phyloP scores from a whole-genome alignment of 2,329 filamentous ascomycete species.

The Fonsecaea erecta region DNA sequence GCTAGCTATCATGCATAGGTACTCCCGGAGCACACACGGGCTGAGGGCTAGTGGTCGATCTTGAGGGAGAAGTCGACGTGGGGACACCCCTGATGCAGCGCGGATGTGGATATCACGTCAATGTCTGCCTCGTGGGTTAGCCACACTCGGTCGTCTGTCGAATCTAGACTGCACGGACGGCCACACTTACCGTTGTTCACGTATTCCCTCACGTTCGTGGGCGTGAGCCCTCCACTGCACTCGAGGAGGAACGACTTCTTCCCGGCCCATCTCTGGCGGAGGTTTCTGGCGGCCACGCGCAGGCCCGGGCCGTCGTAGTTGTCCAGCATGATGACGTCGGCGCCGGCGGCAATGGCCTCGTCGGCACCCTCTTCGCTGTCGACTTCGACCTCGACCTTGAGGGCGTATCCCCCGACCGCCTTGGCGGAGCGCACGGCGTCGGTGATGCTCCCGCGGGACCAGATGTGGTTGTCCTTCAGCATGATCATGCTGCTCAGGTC shows the following conservation, averaged over 20 bases:
- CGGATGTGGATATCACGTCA: slow-evolving; percentile 94
- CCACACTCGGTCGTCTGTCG: too few species aligned
- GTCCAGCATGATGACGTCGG: slow-evolving; percentile 96
- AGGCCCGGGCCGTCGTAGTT: slow-evolving; percentile 87
- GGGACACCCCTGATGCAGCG: slow-evolving; percentile 91
- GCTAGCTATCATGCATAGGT: too few species aligned
- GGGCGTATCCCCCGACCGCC: slow-evolving; percentile 80
- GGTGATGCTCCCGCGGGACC: slow-evolving; percentile 74
- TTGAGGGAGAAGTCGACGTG: slow-evolving; percentile 97
- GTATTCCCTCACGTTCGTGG: slow-evolving; percentile 81
- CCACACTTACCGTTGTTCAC: slow-evolving; percentile 68
- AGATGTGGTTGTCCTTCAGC: slow-evolving; percentile 99
- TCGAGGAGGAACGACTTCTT: slow-evolving; percentile 77
- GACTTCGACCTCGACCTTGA: slow-evolving; percentile 97
- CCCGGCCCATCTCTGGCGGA: slow-evolving; percentile 79
- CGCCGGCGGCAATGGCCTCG: slow-evolving; percentile 86
- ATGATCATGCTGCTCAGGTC: slow-evolving; percentile 95
- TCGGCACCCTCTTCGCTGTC: slow-evolving; percentile 86
- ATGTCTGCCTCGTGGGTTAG: slow-evolving; percentile 64
- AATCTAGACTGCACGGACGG: too few species aligned
- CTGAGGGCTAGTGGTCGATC: slow-evolving; percentile 68
- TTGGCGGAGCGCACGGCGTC: slow-evolving; percentile 84
- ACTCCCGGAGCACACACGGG: too few species aligned
- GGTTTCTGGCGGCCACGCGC: slow-evolving; percentile 69
- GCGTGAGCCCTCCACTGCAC: slow-evolving; percentile 86